Evolutionary conservation across 75 land plant species (phyloP).

Genomic region (Cunninghamia lanceolata): DNA sequence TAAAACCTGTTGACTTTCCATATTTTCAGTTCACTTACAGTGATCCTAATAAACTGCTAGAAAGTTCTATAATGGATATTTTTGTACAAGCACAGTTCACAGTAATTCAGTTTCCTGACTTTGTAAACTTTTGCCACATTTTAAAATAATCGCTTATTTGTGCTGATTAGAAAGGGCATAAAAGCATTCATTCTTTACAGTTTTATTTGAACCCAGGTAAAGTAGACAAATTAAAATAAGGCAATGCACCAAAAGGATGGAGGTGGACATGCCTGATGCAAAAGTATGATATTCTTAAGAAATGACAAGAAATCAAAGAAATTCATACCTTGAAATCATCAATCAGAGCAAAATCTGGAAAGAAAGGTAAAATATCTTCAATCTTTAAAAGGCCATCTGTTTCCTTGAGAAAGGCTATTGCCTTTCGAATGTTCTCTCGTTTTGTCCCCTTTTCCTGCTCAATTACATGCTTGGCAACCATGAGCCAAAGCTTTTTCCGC

Average conservation of each 20-base stretch:
- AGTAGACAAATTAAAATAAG: background rate
- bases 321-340: slow-evolving; percentile 88
- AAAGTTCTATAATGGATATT: background rate
- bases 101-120: background rate
- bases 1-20: background rate
- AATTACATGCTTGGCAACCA: slow-evolving; percentile 96
- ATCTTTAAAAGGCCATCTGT: slow-evolving; percentile 96
- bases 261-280: no score
- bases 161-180: background rate
- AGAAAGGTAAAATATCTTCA: slow-evolving; percentile 97
- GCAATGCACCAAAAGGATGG: background rate
- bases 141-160: background rate
- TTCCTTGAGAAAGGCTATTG: slow-evolving; percentile 94
- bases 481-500: slow-evolving; percentile 97
- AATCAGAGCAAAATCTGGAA: slow-evolving; percentile 95
- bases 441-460: slow-evolving; percentile 87
- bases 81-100: background rate
- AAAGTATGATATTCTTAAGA: background rate
- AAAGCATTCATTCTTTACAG: background rate
- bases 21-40: background rate
- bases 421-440: slow-evolving; percentile 93
- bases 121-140: background rate
- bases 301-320: slow-evolving; percentile 6
- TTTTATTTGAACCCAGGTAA: background rate
- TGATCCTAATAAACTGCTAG: background rate